Evolutionary conservation across 164 flowering plant genomes (phyloP).

Genomic region (Nymphaea thermarum): DNA sequence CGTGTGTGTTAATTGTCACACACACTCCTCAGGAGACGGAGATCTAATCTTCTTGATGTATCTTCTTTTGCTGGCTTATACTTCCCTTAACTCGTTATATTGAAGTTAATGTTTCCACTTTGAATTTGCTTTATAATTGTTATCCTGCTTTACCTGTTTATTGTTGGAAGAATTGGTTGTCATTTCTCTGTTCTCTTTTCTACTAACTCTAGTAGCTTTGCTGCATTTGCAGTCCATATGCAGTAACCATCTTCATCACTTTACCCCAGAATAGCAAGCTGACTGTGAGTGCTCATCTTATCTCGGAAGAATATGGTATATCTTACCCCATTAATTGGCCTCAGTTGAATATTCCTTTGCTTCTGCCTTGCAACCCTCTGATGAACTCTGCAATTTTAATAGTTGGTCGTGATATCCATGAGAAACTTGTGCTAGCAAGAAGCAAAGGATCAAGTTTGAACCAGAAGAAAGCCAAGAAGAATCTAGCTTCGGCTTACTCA

Average conservation of each 20-base stretch:
- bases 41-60: too few species aligned
- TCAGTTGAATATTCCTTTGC: not conserved
- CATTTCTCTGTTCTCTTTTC: not conserved
- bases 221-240: slow-evolving; percentile 62
- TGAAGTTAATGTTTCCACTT: too few species aligned
- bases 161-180: not conserved
- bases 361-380: not conserved
- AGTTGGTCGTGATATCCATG: slow-evolving; percentile 88
- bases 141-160: too few species aligned
- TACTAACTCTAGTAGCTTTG: not conserved
- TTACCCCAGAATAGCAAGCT: slow-evolving; percentile 52
- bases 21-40: too few species aligned
- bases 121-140: too few species aligned
- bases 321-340: not conserved
- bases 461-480: slow-evolving; percentile 12
- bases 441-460: slow-evolving; percentile 17
- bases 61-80: too few species aligned
- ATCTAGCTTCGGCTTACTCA: slow-evolving; percentile 14
- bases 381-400: slow-evolving; percentile 5
- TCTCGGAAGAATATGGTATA: slow-evolving; percentile 78
- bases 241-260: slow-evolving; percentile 37
- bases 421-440: slow-evolving; percentile 28
- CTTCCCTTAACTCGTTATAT: too few species aligned
- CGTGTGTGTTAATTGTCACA: too few species aligned
- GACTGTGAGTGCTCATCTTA: slow-evolving; percentile 63